These are phyloP conservation scores for Gracilaria gracilis DNA, from an alignment of 23 red algal genomes.

Conservation along the genomic window DNA sequence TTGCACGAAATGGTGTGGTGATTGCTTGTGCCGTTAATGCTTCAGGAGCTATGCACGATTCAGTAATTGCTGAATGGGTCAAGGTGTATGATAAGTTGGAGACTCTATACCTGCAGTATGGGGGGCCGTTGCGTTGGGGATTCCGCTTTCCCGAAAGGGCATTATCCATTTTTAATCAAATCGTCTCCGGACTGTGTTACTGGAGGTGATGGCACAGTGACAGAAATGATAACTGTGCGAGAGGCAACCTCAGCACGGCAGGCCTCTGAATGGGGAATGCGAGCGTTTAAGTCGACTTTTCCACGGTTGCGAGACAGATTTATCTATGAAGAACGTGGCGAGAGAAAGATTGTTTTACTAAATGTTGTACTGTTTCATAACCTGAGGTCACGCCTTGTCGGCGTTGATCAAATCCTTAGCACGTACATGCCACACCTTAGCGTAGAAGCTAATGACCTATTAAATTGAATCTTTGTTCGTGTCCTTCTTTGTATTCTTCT, in stretches of 20 bases:
- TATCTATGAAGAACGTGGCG: neutral
- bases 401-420: no score
- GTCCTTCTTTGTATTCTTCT: no score
- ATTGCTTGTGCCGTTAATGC: conserved; percentile 48
- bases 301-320: neutral
- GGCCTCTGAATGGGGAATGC: conserved; percentile 27
- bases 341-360: neutral
- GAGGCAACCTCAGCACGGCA: conserved; percentile 15
- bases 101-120: neutral
- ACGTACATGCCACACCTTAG: no score
- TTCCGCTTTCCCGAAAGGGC: conserved; percentile 10
- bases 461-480: no score
- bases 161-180: conserved; percentile 22
- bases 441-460: neutral
- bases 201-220: no score
- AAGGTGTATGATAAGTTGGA: conserved; percentile 29
- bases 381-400: no score
- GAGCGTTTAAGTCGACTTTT: neutral
- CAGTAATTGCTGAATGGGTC: conserved; percentile 9
- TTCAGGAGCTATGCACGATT: conserved; percentile 24
- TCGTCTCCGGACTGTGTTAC: neutral
- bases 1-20: conserved; percentile 19
- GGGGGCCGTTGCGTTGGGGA: conserved; percentile 2
- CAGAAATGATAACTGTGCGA: neutral
- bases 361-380: no score